A percentile compares a stretch with the other conserved stretches of the same genome.
These are phyloP conservation scores for Blastocladiella emersonii DNA, from an alignment of 371 early-diverging fungal species.

Conservation along the genomic window DNA sequence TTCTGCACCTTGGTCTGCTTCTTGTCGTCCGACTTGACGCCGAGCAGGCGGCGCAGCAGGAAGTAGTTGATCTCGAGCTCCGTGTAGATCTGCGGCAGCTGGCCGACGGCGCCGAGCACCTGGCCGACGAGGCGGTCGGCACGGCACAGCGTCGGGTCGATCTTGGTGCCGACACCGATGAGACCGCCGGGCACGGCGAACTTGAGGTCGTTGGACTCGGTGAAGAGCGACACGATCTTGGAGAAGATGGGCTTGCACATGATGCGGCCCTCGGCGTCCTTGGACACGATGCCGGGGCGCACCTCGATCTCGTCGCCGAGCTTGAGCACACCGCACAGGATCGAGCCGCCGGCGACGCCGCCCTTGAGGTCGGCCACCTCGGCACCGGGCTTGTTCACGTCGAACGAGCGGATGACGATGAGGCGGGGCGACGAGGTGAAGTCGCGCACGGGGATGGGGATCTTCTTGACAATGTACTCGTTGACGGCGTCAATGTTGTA, in stretches of 20 bases:
- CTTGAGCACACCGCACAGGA: conserved; percentile 90
- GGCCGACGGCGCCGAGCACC: conserved; percentile 93
- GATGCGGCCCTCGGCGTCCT: conserved; percentile 80
- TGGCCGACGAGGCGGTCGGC: conserved; percentile 99
- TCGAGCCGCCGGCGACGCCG: conserved; percentile 99
- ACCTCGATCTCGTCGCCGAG: conserved; percentile 98
- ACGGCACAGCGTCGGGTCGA: conserved; percentile 98
- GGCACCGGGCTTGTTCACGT: conserved; percentile 99
- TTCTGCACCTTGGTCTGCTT: conserved; percentile 91
- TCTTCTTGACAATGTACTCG: conserved; percentile 97
- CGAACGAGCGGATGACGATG: conserved; percentile 99
- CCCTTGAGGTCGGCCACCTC: conserved; percentile 92
- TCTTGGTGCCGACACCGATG: conserved; percentile 98
- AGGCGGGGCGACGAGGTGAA: conserved; percentile 83
- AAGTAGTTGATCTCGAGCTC: conserved; percentile 95
- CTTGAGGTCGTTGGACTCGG: conserved; percentile 87
- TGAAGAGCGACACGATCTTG: conserved; percentile 79
- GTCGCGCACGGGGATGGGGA: conserved; percentile 95
- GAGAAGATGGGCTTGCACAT: conserved; percentile 88
- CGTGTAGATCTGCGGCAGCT: conserved; percentile 90
- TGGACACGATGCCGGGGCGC: conserved; percentile 95
- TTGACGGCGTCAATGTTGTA: conserved; percentile 99
- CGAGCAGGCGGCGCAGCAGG: conserved; percentile 90
- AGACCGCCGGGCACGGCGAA: conserved; percentile 99
- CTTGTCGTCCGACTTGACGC: conserved; percentile 92